A percentile compares a stretch with the other conserved stretches of the same genome.
These are phyloP conservation scores for Proliferodiscus dingleyae DNA, from an alignment of 2,329 filamentous ascomycete genomes.

Conservation along the genomic window DNA sequence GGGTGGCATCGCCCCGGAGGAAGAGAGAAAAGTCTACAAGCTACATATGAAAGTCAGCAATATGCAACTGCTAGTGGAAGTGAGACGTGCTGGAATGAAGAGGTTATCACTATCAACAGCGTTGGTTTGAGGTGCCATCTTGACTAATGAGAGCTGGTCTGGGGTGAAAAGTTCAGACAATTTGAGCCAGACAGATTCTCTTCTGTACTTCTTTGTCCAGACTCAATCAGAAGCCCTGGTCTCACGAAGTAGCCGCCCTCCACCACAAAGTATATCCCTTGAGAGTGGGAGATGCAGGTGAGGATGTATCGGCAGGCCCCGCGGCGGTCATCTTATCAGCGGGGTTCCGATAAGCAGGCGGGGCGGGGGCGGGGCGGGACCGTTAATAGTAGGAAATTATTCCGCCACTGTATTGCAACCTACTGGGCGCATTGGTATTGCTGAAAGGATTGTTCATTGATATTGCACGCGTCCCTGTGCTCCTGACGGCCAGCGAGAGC, in stretches of 20 bases:
- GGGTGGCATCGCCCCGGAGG: constrained; percentile 53
- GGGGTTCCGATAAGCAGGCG: constrained; percentile 2
- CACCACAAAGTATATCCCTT: not conserved
- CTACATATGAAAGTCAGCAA: constrained; percentile 39
- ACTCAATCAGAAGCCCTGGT: not conserved
- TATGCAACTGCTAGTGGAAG: not conserved
- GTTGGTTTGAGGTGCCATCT: constrained; percentile 25
- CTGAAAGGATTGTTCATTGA: no score
- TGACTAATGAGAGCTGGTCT: constrained; percentile 3
- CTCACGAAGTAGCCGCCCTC: constrained; percentile 7
- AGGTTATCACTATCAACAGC: constrained; percentile 47
- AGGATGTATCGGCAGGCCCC: not conserved
- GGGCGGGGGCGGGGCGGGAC: not conserved
- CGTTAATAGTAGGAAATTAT: no score
- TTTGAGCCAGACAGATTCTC: not conserved
- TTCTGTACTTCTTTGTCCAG: not conserved
- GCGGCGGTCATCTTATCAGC: not conserved
- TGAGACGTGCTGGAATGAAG: constrained; percentile 48
- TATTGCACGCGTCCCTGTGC: no score
- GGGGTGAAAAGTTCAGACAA: not conserved
- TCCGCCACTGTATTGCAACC: no score
- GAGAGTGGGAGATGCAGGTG: not conserved
- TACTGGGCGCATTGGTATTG: no score
- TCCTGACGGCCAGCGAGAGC: not conserved
- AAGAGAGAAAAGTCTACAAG: constrained; percentile 76